Conservation (phyloP, 78 protist species). For the Thecamonas trahens region DNA sequence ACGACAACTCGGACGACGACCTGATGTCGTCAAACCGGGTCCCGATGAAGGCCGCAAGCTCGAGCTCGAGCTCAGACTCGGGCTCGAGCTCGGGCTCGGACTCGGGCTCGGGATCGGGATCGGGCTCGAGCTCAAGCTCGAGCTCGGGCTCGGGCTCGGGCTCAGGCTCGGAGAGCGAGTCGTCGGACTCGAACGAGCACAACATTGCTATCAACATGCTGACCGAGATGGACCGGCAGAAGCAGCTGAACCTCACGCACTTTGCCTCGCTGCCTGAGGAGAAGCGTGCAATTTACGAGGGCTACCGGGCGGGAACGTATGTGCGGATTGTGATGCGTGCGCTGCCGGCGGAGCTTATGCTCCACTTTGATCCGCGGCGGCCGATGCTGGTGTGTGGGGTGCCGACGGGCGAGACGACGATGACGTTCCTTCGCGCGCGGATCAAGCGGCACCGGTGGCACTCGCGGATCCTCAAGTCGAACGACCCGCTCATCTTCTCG, state of each 20-base stretch:
- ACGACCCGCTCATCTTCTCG: conserved; percentile 92
- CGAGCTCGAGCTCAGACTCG: no score
- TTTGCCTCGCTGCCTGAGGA: neutral
- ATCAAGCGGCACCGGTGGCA: conserved; percentile 97
- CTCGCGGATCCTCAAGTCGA: conserved; percentile 81
- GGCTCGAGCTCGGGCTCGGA: no score
- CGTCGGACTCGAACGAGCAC: no score
- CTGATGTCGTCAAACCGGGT: no score
- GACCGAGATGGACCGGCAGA: conserved; percentile 13
- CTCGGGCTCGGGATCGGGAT: no score
- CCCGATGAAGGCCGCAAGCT: no score
- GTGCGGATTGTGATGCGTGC: conserved; percentile 69
- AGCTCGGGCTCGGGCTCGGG: no score
- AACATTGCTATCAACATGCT: no score
- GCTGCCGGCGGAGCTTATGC: conserved; percentile 89
- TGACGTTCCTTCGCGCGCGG: conserved; percentile 71
- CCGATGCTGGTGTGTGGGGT: conserved; percentile 94
- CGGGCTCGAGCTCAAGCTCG: no score
- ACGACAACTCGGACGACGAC: no score
- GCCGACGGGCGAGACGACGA: conserved; percentile 63
- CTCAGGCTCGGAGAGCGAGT: no score
- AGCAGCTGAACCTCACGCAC: conserved; percentile 5
- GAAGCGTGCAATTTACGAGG: neutral
- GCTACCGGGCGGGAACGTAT: conserved; percentile 67
- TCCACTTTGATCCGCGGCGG: conserved; percentile 70